These are phyloP conservation scores for Thermoascus crustaceus DNA, from an alignment of 2,329 filamentous ascomycete species.

Conservation along the genomic window DNA sequence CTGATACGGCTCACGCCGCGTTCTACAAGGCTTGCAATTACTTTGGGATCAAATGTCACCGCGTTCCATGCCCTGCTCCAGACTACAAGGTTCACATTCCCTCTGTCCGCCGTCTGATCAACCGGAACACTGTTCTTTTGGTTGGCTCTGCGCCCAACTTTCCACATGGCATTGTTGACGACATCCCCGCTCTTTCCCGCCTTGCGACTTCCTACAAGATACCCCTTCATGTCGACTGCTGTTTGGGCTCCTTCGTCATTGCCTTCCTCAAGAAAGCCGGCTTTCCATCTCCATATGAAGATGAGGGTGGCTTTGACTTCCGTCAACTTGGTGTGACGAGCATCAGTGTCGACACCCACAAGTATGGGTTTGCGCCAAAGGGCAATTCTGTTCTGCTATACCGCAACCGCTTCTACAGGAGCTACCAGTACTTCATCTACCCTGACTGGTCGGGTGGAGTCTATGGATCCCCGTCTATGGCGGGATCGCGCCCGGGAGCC, in stretches of 20 bases:
- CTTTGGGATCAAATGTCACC: slow-evolving; percentile 92
- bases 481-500: slow-evolving; percentile 83
- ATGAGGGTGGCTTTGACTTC: slow-evolving; percentile 85
- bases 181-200: slow-evolving; percentile 76
- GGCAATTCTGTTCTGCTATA: slow-evolving; percentile 92
- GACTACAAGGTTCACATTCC: slow-evolving; percentile 74
- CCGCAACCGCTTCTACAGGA: slow-evolving; percentile 66
- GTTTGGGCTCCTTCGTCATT: slow-evolving; percentile 88
- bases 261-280: slow-evolving; percentile 90
- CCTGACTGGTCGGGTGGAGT: slow-evolving; percentile 94
- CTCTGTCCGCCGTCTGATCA: slow-evolving; percentile 75
- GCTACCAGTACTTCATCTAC: slow-evolving; percentile 93
- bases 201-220: slow-evolving; percentile 72
- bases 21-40: slow-evolving; percentile 94
- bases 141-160: slow-evolving; percentile 97
- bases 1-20: slow-evolving; percentile 88
- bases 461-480: slow-evolving; percentile 86
- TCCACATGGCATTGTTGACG: slow-evolving; percentile 95
- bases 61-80: slow-evolving; percentile 79
- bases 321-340: slow-evolving; percentile 86
- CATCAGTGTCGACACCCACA: slow-evolving; percentile 96
- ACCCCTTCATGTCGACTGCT: slow-evolving; percentile 94
- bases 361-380: slow-evolving; percentile 97
- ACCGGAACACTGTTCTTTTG: slow-evolving; percentile 85
- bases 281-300: slow-evolving; percentile 53